phyloP scores from a whole-genome alignment of 257 asterid species.

The Rehmannia glutinosa region DNA sequence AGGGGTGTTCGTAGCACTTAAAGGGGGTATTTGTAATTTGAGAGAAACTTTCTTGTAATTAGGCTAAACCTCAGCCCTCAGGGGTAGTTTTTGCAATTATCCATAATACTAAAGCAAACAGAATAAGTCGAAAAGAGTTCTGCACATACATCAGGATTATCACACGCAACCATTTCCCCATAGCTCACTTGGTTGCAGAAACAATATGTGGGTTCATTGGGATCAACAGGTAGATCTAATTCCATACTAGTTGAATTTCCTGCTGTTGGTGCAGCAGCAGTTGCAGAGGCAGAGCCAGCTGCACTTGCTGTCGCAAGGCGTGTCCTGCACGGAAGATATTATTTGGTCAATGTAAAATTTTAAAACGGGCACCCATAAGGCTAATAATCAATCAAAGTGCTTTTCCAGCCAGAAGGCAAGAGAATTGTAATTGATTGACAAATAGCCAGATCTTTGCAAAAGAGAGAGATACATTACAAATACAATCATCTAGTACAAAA shows the following conservation, averaged over 20 bases:
- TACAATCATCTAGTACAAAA: too few species aligned
- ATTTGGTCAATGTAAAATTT: neutral
- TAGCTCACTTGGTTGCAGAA: slow-evolving; percentile 98
- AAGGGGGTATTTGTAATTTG: too few species aligned
- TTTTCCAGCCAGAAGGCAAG: too few species aligned
- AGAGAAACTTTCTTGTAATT: too few species aligned
- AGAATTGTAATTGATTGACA: too few species aligned
- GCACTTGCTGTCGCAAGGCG: slow-evolving; percentile 63
- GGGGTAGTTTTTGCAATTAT: too few species aligned
- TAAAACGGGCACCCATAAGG: neutral
- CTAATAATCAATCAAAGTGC: too few species aligned
- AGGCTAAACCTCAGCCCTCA: too few species aligned
- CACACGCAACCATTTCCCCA: slow-evolving; percentile 99
- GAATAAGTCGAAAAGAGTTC: neutral
- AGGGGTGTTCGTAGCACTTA: too few species aligned
- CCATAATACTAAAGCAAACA: too few species aligned
- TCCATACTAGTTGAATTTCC: slow-evolving; percentile 66
- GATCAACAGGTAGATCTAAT: slow-evolving; percentile 91
- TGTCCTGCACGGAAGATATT: slow-evolving; percentile 43
- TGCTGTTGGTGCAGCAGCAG: slow-evolving; percentile 45
- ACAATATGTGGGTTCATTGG: slow-evolving; percentile 96
- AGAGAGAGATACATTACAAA: too few species aligned
- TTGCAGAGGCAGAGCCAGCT: slow-evolving; percentile 41
- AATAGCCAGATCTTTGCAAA: too few species aligned
- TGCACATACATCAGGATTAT: slow-evolving; percentile 73